Conservation (phyloP, 352 stramenopile species). For the Thraustotheca clavata region DNA sequence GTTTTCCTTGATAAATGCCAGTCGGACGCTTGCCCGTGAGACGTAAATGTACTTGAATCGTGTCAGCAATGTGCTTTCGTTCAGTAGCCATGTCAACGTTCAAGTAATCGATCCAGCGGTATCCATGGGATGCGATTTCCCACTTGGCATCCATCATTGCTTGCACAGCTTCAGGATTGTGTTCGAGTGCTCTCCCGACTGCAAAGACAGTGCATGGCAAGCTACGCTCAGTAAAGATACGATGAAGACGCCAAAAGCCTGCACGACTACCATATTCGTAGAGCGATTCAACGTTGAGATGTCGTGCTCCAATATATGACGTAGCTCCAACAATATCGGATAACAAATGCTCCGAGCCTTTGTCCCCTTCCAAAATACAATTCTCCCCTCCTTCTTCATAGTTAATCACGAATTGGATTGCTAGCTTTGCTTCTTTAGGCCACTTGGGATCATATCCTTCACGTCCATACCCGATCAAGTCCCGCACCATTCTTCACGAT, state of each 20-base stretch:
- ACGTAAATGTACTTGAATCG: conserved; percentile 87
- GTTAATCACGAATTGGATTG: conserved; percentile 94
- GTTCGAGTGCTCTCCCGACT: conserved; percentile 91
- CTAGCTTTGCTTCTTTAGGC: conserved; percentile 79
- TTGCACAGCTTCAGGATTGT: conserved; percentile 81
- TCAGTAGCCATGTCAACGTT: conserved; percentile 88
- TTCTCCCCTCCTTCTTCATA: conserved; percentile 96
- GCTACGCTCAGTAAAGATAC: conserved; percentile 81
- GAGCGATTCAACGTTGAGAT: conserved; percentile 93
- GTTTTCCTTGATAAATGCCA: conserved; percentile 95
- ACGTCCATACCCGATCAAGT: conserved; percentile 85
- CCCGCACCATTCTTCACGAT: conserved; percentile 27
- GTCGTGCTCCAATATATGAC: conserved; percentile 57
- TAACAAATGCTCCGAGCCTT: conserved; percentile 85
- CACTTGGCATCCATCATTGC: conserved; percentile 90
- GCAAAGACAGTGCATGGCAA: conserved; percentile 91
- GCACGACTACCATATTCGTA: conserved; percentile 93
- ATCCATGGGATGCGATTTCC: conserved; percentile 92
- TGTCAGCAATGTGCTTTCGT: conserved; percentile 87
- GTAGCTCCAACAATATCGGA: conserved; percentile 86
- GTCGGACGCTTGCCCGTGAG: conserved; percentile 84
- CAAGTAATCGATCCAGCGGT: conserved; percentile 95
- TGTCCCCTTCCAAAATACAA: conserved; percentile 87
- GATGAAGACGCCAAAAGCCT: conserved; percentile 93
- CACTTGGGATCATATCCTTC: conserved; percentile 63